Percentiles rank a stretch among this genome's conserved stretches.
phyloP scores from a whole-genome alignment of 768 basidiomycete species.

The Trametes elegans region DNA sequence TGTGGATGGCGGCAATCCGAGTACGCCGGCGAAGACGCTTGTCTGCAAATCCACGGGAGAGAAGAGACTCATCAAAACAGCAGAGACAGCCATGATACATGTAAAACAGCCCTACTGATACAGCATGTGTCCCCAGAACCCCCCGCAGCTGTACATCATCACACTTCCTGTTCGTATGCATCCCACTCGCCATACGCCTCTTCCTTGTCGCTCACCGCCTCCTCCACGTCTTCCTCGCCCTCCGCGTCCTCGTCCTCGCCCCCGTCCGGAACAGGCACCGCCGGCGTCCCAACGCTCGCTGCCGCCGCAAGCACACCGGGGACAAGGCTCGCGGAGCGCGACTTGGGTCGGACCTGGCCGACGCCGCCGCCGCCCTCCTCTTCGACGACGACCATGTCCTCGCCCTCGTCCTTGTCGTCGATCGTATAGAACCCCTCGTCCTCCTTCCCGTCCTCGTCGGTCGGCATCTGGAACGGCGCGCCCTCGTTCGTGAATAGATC shows the following conservation, averaged over 20 bases:
- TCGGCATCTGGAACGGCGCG: conserved; percentile 17
- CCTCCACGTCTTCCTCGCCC: conserved; percentile 28
- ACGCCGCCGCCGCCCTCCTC: conserved; percentile 38
- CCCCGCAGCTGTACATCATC: not conserved
- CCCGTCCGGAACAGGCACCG: conserved; percentile 14
- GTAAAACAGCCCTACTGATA: too few relatives aligned
- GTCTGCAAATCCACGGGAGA: too few relatives aligned
- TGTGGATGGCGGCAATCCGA: too few relatives aligned
- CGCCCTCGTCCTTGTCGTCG: conserved; percentile 45
- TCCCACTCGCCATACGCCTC: conserved; percentile 45
- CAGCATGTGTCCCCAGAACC: too few relatives aligned
- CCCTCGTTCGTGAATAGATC: conserved; percentile 53
- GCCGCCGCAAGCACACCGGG: conserved; percentile 30
- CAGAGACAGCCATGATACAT: too few relatives aligned
- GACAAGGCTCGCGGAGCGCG: conserved; percentile 17
- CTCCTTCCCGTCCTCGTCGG: conserved; percentile 42
- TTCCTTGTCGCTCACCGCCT: conserved; percentile 39
- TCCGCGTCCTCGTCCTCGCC: conserved; percentile 23
- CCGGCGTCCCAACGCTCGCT: too few relatives aligned
- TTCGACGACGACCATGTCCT: conserved; percentile 36
- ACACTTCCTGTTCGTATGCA: conserved; percentile 73
- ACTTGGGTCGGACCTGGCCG: conserved; percentile 18
- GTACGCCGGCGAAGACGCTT: too few relatives aligned
- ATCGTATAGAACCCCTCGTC: conserved; percentile 54
- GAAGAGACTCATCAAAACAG: too few relatives aligned